Evolutionary conservation across 2,329 filamentous ascomycete genomes (phyloP), one percentile per base, ranked within the genome.

Genomic region (Penicillium sp.): DNA sequence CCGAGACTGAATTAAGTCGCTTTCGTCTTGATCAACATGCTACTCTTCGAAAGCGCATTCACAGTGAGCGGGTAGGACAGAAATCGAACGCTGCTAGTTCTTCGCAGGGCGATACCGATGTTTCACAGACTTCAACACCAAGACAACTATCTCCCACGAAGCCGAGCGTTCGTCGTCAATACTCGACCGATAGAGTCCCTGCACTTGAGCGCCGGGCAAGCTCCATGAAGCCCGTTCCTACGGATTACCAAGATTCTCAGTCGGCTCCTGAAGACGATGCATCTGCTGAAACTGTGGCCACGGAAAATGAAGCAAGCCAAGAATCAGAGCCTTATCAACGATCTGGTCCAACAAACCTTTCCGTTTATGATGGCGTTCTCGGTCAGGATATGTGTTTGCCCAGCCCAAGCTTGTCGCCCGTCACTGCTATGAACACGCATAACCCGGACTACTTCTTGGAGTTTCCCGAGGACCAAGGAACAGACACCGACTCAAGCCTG

Each of bases 321-420:
- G 50, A 54, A 12, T 26, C 48, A 46, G 61, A 59, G 38, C 56
- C 61, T 2, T 61, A 61, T 35, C 45, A 54, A 38, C 63, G 61
- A 4, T 68, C 68, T 20, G 57, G 62, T 2, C 46, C 61, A 4
- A 63, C 69, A 18, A 69, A 68, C 43, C 76, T 81, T 11, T 76
- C 76, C 35, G 74, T 74, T 48, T 79, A 92, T 50, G 86, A 91
- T 65, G 88, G 85, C 47, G 81, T 87, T 55, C 84, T 86, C 56
- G 86, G 87, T 40, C 89, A 94, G 70, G 93, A 97, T 77, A 91
- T 90, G 62, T 97, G 91, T 73, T 80, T 99, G 60, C 94, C 94
- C 52, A 99, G 94, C 71, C 94, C 94, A 33, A 92, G 94, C 66
- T 77, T 99, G 56, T 99, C 94, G 24, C 94, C 94, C 3, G 85